These are phyloP conservation scores for Crucibulum laeve DNA, from an alignment of 768 basidiomycete species.

Conservation along the genomic window DNA sequence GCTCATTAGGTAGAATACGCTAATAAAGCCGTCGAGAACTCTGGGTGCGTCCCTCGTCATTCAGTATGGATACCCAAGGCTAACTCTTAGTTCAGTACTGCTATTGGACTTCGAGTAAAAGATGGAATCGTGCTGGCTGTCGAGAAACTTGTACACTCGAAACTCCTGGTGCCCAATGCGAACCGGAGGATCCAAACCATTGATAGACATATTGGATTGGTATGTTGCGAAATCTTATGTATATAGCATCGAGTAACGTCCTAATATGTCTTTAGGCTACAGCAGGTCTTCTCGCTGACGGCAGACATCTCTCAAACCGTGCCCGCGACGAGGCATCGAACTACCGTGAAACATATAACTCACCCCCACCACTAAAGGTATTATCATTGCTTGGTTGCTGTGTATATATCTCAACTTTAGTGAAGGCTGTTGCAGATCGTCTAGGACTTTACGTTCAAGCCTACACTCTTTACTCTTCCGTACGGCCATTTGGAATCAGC, in stretches of 20 bases:
- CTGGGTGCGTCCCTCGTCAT: conserved; percentile 60
- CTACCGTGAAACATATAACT: conserved; percentile 68
- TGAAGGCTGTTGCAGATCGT: conserved; percentile 57
- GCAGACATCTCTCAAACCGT: conserved; percentile 79
- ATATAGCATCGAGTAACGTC: neutral
- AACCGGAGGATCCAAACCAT: conserved; percentile 93
- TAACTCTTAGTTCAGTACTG: conserved; percentile 59
- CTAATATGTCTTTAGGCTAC: conserved; percentile 61
- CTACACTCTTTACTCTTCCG: conserved; percentile 97
- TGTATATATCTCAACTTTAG: neutral
- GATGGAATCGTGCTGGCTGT: conserved; percentile 94
- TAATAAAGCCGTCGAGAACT: conserved; percentile 97
- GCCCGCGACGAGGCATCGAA: conserved; percentile 81
- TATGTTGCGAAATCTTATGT: conserved; percentile 24
- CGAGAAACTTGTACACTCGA: conserved; percentile 97
- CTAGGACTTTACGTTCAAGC: conserved; percentile 88
- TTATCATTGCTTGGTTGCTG: neutral
- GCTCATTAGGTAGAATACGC: conserved; percentile 87
- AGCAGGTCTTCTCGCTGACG: conserved; percentile 91
- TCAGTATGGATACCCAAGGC: conserved; percentile 1
- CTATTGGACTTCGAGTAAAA: conserved; percentile 92
- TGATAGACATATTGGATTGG: conserved; percentile 92
- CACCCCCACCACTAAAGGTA: conserved; percentile 79
- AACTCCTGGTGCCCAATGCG: conserved; percentile 87
- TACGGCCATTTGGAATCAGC: conserved; percentile 94